These are phyloP conservation scores for Aleurites moluccanus DNA, from an alignment of 441 rosid genomes.

Conservation along the genomic window DNA sequence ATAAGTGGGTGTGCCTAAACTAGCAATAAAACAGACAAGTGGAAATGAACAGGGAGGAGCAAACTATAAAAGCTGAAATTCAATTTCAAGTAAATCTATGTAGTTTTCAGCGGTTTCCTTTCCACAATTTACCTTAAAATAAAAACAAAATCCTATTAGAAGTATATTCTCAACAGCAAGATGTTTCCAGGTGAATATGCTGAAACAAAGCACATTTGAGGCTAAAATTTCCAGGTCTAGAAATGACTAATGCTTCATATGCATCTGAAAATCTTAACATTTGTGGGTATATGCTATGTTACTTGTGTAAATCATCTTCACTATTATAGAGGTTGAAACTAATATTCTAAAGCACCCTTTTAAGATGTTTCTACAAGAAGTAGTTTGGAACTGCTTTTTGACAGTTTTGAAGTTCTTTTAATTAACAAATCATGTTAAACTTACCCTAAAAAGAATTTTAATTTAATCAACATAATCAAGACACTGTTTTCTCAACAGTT, in stretches of 20 bases:
- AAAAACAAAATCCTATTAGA: neutral
- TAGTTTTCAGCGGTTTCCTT: neutral
- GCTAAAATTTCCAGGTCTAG: neutral
- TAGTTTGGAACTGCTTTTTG: neutral
- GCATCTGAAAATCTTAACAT: neutral
- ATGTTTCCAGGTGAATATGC: neutral
- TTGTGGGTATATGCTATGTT: neutral
- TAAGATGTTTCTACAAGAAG: neutral
- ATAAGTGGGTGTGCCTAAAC: neutral
- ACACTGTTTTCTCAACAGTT: neutral
- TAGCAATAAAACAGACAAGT: neutral
- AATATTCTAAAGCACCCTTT: neutral
- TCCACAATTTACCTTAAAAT: neutral
- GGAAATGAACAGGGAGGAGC: neutral
- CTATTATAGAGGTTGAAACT: neutral
- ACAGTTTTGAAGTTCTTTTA: neutral
- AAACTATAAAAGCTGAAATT: neutral
- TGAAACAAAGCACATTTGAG: neutral
- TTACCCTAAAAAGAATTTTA: neutral
- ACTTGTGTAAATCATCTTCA: neutral
- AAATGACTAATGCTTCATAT: neutral
- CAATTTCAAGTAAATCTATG: neutral
- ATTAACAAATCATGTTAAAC: neutral
- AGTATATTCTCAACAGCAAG: neutral
- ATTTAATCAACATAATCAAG: neutral